phyloP scores from a whole-genome alignment of 306 rosid genomes.

The Phaseolus lunatus region DNA sequence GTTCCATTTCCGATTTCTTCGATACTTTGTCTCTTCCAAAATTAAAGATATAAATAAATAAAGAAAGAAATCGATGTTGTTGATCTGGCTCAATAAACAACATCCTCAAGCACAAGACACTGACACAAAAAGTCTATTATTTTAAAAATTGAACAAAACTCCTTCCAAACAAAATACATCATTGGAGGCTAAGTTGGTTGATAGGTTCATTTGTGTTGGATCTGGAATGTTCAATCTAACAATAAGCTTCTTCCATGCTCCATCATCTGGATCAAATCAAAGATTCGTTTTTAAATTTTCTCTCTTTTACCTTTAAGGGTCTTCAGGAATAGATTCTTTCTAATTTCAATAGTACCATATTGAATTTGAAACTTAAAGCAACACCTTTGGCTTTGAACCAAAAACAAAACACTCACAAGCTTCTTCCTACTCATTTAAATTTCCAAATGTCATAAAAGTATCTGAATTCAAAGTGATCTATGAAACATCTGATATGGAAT shows the following conservation, averaged over 20 bases:
- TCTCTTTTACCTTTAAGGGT: conserved; percentile 34
- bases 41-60: not conserved
- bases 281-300: conserved; percentile 30
- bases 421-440: not conserved
- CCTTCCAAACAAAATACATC: not conserved
- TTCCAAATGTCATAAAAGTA: conserved; percentile 4
- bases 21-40: conserved; percentile 19
- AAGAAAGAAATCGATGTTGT: conserved; percentile 3
- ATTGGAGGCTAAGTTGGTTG: conserved; percentile 16
- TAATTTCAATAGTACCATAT: not conserved
- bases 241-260: not conserved
- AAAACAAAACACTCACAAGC: conserved; percentile 22
- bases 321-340: conserved; percentile 35
- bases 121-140: conserved; percentile 36
- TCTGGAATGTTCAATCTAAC: conserved; percentile 21
- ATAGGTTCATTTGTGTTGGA: conserved; percentile 14
- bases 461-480: not conserved
- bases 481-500: not conserved
- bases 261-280: conserved; percentile 34
- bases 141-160: conserved; percentile 28
- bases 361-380: conserved; percentile 48
- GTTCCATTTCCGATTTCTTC: conserved; percentile 9
- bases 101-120: conserved; percentile 42
- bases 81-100: conserved; percentile 39
- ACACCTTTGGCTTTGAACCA: conserved; percentile 41